phyloP scores from a whole-genome alignment of 2,329 filamentous ascomycete species.

The Sclerotinia borealis region DNA sequence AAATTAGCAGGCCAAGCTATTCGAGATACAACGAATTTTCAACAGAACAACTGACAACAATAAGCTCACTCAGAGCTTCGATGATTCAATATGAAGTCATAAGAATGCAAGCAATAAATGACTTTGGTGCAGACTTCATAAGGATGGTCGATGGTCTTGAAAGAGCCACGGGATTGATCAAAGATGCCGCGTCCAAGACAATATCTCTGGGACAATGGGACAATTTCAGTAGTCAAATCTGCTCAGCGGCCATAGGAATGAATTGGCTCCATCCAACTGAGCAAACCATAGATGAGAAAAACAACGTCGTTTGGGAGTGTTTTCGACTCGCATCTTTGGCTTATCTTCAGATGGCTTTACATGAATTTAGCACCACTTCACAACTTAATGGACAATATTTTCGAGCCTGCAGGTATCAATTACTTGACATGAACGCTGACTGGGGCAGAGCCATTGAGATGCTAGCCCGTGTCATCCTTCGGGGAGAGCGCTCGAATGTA shows the following conservation, averaged over 20 bases:
- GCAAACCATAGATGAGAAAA: not conserved
- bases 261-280: not conserved
- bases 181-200: not conserved
- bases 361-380: not conserved
- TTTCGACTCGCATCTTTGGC: not conserved
- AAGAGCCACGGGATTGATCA: not conserved
- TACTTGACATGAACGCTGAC: not conserved
- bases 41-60: not conserved
- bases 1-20: not conserved
- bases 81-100: not conserved
- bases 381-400: not conserved
- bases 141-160: conserved; percentile 3
- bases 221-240: not conserved
- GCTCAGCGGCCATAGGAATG: not conserved
- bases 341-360: not conserved
- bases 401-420: not conserved
- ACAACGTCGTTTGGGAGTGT: not conserved
- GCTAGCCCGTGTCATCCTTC: not conserved
- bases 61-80: not conserved
- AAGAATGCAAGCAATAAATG: not conserved
- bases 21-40: not conserved
- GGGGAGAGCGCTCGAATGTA: not conserved
- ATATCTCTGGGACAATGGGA: not conserved
- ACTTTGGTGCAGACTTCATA: conserved; percentile 1
- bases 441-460: conserved; percentile 1